A percentile compares a stretch with the other conserved stretches of the same genome.
Conservation (phyloP, 306 rosid genomes). For the Styphnolobium japonicum region DNA sequence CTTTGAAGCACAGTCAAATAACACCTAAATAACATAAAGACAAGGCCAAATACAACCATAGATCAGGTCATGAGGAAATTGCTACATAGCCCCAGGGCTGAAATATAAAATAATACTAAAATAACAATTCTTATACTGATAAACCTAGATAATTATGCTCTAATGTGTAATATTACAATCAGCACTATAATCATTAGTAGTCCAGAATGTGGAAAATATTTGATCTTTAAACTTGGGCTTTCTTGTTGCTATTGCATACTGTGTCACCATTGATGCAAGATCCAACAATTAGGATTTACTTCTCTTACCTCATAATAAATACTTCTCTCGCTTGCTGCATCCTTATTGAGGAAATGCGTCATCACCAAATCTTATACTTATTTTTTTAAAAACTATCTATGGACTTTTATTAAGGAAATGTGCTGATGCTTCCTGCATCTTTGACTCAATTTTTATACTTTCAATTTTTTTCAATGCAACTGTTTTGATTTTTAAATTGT, state of each 20-base stretch:
- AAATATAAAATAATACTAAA: neutral
- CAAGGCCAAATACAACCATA: neutral
- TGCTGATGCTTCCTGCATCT: neutral
- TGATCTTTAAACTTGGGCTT: neutral
- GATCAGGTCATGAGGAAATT: neutral
- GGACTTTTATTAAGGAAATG: neutral
- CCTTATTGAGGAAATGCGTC: neutral
- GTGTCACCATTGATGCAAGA: neutral
- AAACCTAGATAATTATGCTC: neutral
- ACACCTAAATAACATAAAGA: neutral
- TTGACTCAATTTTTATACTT: neutral
- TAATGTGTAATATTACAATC: neutral
- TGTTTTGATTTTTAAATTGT: conserved; percentile 11
- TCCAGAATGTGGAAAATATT: neutral
- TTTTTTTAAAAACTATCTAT: neutral
- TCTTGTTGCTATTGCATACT: neutral
- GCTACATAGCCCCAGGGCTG: neutral
- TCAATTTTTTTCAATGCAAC: neutral
- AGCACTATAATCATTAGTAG: neutral
- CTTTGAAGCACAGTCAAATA: neutral
- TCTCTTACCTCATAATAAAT: neutral
- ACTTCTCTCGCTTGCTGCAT: neutral
- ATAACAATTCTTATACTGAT: neutral
- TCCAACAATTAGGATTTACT: neutral
- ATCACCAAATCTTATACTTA: neutral